Evolutionary conservation across 106 monocot species (phyloP).

Genomic region (Phalaenopsis equestris): DNA sequence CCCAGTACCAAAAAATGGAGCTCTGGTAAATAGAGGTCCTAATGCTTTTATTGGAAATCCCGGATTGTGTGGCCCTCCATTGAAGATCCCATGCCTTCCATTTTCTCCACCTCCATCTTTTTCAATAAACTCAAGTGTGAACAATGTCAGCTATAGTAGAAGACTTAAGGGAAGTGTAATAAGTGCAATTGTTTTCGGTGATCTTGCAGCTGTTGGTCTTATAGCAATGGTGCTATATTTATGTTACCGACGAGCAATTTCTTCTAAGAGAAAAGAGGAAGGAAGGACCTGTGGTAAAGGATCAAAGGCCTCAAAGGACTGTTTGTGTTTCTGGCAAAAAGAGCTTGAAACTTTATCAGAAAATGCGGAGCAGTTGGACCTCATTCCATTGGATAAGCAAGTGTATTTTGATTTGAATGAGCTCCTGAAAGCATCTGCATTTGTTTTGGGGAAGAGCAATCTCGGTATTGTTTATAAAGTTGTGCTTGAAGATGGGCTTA

Average conservation of each 20-base stretch:
- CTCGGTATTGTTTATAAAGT: slow-evolving; percentile 74
- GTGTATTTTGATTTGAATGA: slow-evolving; percentile 34
- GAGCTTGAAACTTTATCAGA: background rate
- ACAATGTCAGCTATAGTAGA: background rate
- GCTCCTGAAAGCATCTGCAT: slow-evolving; percentile 68
- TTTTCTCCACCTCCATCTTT: slow-evolving; percentile 7
- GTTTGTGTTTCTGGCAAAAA: slow-evolving; percentile 1
- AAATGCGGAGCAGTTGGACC: slow-evolving; percentile 1
- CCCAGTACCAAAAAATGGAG: slow-evolving; percentile 42
- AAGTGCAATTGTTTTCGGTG: background rate
- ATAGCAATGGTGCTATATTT: slow-evolving; percentile 2
- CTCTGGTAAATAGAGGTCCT: slow-evolving; percentile 48
- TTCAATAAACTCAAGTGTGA: background rate
- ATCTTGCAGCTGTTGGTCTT: slow-evolving; percentile 3
- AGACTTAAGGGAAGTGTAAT: background rate
- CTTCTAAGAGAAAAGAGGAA: background rate
- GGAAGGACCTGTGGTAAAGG: slow-evolving; percentile 1
- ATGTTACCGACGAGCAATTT: slow-evolving; percentile 3
- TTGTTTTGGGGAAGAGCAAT: slow-evolving; percentile 62
- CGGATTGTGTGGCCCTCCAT: slow-evolving; percentile 43
- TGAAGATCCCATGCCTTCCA: slow-evolving; percentile 26
- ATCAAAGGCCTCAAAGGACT: background rate
- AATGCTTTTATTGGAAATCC: slow-evolving; percentile 45
- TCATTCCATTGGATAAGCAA: slow-evolving; percentile 5
- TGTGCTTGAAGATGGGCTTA: slow-evolving; percentile 55